Conservation (phyloP, 169 alveolate species). For the Plasmodium gonderi region DNA sequence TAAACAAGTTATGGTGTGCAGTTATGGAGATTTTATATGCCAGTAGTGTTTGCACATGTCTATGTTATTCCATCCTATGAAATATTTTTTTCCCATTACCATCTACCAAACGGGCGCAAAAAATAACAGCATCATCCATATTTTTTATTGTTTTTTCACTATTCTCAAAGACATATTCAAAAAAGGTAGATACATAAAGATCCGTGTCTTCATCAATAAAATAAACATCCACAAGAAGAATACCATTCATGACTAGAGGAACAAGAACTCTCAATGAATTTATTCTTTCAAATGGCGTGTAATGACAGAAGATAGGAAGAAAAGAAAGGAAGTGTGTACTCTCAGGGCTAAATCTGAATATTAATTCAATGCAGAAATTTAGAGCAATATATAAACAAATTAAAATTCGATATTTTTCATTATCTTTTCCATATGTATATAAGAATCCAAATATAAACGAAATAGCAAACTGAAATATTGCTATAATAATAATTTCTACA, state of each 20-base stretch:
- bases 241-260: conserved; percentile 65
- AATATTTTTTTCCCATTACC: too few species aligned
- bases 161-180: conserved; percentile 65
- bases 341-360: conserved; percentile 55
- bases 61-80: not conserved
- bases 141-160: conserved; percentile 31
- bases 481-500: conserved; percentile 64
- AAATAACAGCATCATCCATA: conserved; percentile 44
- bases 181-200: conserved; percentile 18
- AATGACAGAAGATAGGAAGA: conserved; percentile 38
- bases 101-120: conserved; percentile 65
- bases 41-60: not conserved
- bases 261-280: conserved; percentile 47
- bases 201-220: conserved; percentile 56
- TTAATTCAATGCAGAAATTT: conserved; percentile 66
- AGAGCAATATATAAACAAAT: conserved; percentile 55
- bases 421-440: conserved; percentile 74
- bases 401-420: conserved; percentile 59
- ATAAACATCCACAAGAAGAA: conserved; percentile 48
- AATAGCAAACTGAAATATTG: conserved; percentile 75
- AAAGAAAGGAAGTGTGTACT: conserved; percentile 41
- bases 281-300: conserved; percentile 71
- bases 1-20: too few species aligned
- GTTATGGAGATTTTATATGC: too few species aligned
- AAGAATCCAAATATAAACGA: conserved; percentile 75